These are phyloP conservation scores for Melampsora larici-populina DNA, from an alignment of 1,284 basidiomycete species.

Conservation along the genomic window DNA sequence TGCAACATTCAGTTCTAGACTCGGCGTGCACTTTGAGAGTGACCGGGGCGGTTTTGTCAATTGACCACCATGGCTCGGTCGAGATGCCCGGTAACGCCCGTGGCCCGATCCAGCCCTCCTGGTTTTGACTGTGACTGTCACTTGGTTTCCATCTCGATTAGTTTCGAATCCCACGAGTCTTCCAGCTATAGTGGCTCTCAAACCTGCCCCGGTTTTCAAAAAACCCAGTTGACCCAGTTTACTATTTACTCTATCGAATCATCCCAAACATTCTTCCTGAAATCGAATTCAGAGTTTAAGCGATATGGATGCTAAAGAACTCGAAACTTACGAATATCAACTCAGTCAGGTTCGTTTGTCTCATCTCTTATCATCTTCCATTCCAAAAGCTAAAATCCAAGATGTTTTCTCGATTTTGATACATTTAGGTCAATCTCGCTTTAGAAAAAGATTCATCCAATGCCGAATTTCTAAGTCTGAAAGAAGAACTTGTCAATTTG, in stretches of 20 bases:
- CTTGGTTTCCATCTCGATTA: neutral
- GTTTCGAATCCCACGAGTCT: neutral
- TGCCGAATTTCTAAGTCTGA: slow-evolving; percentile 65
- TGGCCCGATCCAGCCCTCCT: too few relatives aligned
- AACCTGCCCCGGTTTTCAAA: too few relatives aligned
- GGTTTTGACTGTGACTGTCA: too few relatives aligned
- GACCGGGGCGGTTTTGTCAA: too few relatives aligned
- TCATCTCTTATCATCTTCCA: slow-evolving; percentile 2
- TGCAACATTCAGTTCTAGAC: too few relatives aligned
- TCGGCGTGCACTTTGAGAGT: too few relatives aligned
- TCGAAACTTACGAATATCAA: slow-evolving; percentile 47
- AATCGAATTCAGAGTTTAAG: neutral
- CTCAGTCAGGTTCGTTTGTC: slow-evolving; percentile 33
- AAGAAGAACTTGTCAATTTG: slow-evolving; percentile 80
- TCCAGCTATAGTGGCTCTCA: too few relatives aligned
- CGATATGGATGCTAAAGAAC: slow-evolving; percentile 43
- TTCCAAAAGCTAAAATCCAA: slow-evolving; percentile 13
- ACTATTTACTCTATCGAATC: neutral
- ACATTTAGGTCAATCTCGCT: slow-evolving; percentile 82
- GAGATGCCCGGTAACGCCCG: too few relatives aligned
- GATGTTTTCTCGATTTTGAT: slow-evolving; percentile 54
- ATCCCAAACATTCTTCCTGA: neutral
- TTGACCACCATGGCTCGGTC: too few relatives aligned
- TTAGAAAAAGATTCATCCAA: slow-evolving; percentile 79
- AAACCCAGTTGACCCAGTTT: neutral